Evolutionary conservation across 2,329 filamentous ascomycete species (phyloP).

Genomic region (Penicillium sp.): DNA sequence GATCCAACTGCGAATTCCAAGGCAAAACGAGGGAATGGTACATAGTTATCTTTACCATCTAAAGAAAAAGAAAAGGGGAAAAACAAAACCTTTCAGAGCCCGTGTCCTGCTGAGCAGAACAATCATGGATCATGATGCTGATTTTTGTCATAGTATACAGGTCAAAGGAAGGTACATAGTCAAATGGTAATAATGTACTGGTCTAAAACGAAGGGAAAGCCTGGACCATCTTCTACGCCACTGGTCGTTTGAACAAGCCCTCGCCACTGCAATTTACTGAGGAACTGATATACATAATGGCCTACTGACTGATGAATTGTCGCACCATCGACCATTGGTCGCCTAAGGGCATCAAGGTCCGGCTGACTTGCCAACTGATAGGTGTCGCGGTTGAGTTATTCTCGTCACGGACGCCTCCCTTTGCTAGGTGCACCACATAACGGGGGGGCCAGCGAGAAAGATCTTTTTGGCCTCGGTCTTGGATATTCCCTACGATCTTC

Average conservation of each 20-base stretch:
- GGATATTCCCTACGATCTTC: conserved; percentile 3
- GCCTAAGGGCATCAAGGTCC: conserved; percentile 18
- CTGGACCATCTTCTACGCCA: conserved; percentile 8
- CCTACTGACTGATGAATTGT: conserved; percentile 29
- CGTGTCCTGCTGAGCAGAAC: conserved; percentile 15
- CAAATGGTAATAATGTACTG: background rate
- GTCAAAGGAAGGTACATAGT: background rate
- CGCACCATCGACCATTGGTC: conserved; percentile 20
- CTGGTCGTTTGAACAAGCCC: conserved; percentile 15
- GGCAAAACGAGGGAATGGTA: background rate
- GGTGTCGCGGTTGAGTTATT: conserved; percentile 26
- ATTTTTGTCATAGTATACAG: background rate
- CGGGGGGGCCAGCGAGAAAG: conserved; percentile 4
- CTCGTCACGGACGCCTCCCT: conserved; percentile 29
- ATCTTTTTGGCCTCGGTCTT: background rate
- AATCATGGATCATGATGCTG: conserved; percentile 1
- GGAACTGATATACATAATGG: background rate
- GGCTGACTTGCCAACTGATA: conserved; percentile 29
- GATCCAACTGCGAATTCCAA: background rate
- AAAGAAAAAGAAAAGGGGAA: background rate
- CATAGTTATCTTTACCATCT: background rate
- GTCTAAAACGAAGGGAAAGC: conserved; percentile 5
- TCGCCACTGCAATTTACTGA: conserved; percentile 16
- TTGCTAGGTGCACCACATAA: conserved; percentile 10
- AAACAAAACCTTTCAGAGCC: conserved; percentile 9